These are phyloP conservation scores for Phaeotremella skinneri DNA, from an alignment of 768 basidiomycete genomes.

Conservation along the genomic window DNA sequence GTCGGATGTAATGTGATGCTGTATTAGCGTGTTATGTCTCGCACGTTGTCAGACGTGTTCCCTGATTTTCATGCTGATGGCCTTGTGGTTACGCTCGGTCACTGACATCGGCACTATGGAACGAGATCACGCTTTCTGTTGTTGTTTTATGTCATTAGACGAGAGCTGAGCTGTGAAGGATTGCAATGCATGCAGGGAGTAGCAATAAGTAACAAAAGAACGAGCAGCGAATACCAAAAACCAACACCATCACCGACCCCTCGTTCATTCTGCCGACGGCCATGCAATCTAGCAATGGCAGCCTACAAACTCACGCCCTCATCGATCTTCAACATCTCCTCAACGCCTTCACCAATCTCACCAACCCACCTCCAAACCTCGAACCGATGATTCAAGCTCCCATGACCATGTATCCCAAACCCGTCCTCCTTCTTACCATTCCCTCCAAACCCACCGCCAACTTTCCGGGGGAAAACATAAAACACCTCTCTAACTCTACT, in stretches of 20 bases:
- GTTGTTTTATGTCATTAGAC: no score
- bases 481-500: conserved; percentile 84
- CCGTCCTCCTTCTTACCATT: conserved; percentile 18
- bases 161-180: no score
- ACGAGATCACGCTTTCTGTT: no score
- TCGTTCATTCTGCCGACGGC: not conserved
- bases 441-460: conserved; percentile 82
- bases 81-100: no score
- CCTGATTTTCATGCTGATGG: no score
- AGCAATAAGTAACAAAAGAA: no score
- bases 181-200: no score
- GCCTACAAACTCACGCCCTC: conserved; percentile 33
- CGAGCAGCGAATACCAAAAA: no score
- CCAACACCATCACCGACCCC: no score
- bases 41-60: no score
- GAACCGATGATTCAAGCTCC: conserved; percentile 87
- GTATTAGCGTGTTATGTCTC: no score
- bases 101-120: no score
- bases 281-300: not conserved
- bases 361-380: conserved; percentile 65
- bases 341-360: conserved; percentile 23
- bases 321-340: conserved; percentile 29
- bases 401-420: conserved; percentile 72
- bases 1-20: not conserved
- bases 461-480: conserved; percentile 64